Conservation (phyloP, 352 stramenopile species). For the Phytopythium helicoides region DNA sequence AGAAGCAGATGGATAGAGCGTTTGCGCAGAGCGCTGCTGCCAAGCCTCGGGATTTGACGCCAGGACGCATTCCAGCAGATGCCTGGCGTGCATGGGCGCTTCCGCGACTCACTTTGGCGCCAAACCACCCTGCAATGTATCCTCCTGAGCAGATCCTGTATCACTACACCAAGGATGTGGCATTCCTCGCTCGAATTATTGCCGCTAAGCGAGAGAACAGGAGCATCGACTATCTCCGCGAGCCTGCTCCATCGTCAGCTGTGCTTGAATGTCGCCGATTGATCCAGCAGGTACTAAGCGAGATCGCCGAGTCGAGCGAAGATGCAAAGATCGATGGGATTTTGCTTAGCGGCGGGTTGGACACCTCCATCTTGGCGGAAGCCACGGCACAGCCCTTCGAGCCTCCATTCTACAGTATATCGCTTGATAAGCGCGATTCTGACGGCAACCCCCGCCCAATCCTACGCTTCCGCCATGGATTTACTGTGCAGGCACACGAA, state of each 20-base stretch:
- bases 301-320: conserved; percentile 24
- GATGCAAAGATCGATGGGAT: conserved; percentile 24
- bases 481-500: conserved; percentile 53
- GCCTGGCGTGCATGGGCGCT: conserved; percentile 57
- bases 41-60: conserved; percentile 5
- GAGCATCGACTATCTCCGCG: conserved; percentile 47
- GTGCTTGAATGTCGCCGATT: conserved; percentile 47
- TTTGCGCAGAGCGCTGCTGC: conserved; percentile 37
- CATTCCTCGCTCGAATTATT: conserved; percentile 35
- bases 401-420: conserved; percentile 25
- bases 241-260: conserved; percentile 16
- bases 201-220: conserved; percentile 25
- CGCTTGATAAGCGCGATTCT: conserved; percentile 29
- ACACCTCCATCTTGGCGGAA: conserved; percentile 72
- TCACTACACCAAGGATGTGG: conserved; percentile 69
- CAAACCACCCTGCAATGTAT: conserved; percentile 61
- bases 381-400: conserved; percentile 39
- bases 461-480: conserved; percentile 42
- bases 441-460: conserved; percentile 31
- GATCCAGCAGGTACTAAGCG: conserved; percentile 49
- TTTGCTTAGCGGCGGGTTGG: conserved; percentile 61
- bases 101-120: conserved; percentile 55
- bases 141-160: conserved; percentile 62
- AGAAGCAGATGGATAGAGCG: conserved; percentile 40
- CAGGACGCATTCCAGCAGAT: conserved; percentile 30